Evolutionary conservation across 2,329 filamentous ascomycete species (phyloP).

Genomic region (Pestalotiopsis sp.): DNA sequence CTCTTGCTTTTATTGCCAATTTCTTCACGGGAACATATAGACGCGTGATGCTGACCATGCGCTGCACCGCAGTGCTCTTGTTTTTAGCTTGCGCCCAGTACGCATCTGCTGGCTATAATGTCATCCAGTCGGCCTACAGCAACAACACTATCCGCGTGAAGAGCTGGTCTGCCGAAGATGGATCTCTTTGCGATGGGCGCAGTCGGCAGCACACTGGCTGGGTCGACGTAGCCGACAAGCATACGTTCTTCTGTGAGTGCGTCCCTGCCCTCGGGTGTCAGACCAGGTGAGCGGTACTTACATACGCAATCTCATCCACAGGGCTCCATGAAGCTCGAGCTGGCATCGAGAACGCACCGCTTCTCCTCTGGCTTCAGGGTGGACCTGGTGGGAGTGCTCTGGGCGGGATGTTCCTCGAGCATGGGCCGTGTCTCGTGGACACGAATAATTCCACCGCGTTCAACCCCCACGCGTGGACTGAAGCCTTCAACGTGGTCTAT

Average conservation of each 20-base stretch:
- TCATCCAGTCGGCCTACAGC: neutral
- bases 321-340: constrained; percentile 38
- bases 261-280: neutral
- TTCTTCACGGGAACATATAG: neutral
- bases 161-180: neutral
- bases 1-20: neutral
- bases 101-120: neutral
- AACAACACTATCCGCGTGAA: neutral
- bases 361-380: constrained; percentile 40
- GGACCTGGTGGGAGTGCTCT: constrained; percentile 42
- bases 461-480: constrained; percentile 47
- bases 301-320: neutral
- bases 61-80: neutral
- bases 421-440: constrained; percentile 47
- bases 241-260: neutral
- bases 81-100: neutral
- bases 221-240: neutral
- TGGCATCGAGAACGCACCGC: constrained; percentile 31
- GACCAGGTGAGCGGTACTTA: neutral
- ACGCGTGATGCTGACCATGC: neutral
- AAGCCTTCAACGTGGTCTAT: constrained; percentile 44
- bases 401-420: constrained; percentile 40
- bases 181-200: neutral
- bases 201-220: neutral
- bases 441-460: constrained; percentile 33